These are phyloP conservation scores for Nakataea oryzae DNA, from an alignment of 2,329 filamentous ascomycete species.

Conservation along the genomic window DNA sequence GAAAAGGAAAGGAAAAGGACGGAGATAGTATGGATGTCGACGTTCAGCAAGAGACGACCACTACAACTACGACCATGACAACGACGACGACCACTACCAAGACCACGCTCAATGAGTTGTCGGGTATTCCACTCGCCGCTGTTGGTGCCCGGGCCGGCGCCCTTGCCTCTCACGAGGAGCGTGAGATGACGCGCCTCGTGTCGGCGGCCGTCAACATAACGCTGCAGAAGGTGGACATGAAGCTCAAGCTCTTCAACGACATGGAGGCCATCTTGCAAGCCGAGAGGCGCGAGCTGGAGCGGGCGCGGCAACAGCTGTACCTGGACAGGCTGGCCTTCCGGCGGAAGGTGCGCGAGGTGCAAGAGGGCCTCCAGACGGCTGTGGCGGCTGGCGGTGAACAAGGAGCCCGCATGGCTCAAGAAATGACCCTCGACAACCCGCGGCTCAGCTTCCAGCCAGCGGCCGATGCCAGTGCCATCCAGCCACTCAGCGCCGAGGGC, in stretches of 20 bases:
- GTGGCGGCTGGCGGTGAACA: constrained; percentile 35
- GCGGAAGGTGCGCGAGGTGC: constrained; percentile 72
- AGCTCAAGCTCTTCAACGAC: constrained; percentile 91
- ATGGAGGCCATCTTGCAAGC: constrained; percentile 88
- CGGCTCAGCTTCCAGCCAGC: constrained; percentile 42
- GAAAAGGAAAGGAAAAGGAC: constrained; percentile 49
- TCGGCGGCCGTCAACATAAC: constrained; percentile 87
- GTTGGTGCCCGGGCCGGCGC: constrained; percentile 79
- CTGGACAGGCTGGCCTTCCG: constrained; percentile 86
- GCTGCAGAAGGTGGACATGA: constrained; percentile 91
- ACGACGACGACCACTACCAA: constrained; percentile 38
- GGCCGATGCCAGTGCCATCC: constrained; percentile 31
- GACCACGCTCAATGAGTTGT: constrained; percentile 39
- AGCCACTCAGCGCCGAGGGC: constrained; percentile 43
- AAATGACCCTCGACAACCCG: constrained; percentile 32
- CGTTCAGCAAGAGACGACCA: constrained; percentile 28
- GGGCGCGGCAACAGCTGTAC: constrained; percentile 86
- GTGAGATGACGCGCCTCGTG: constrained; percentile 89
- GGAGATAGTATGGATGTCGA: constrained; percentile 57
- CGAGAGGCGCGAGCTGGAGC: constrained; percentile 85
- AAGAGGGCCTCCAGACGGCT: constrained; percentile 56
- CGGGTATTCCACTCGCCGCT: constrained; percentile 74
- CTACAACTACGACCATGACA: constrained; percentile 33
- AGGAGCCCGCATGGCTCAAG: constrained; percentile 35
- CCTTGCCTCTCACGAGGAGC: constrained; percentile 90